Percentiles rank a stretch among this genome's conserved stretches.
These are phyloP conservation scores for Picea mariana DNA, from an alignment of 83 land plant genomes.

Conservation along the genomic window DNA sequence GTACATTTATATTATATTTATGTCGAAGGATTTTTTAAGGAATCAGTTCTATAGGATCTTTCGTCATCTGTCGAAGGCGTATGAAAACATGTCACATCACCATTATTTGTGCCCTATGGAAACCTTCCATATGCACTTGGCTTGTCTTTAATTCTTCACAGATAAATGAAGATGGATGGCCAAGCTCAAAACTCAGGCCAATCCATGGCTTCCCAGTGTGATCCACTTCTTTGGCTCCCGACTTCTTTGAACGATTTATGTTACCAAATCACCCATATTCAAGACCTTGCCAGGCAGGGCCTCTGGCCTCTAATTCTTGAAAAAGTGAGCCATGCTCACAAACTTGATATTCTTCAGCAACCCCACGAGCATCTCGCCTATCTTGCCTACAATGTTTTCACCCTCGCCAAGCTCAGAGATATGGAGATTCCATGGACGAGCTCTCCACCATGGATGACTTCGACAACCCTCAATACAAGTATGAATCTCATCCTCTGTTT, in stretches of 20 bases:
- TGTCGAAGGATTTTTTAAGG: no score
- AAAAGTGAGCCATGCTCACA: conserved; percentile 40
- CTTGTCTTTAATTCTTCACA: not conserved
- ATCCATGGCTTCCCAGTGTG: not conserved
- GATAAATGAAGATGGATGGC: not conserved
- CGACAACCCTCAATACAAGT: conserved; percentile 36
- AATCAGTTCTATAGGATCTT: no score
- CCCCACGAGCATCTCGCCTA: conserved; percentile 76
- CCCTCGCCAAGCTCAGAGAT: conserved; percentile 84
- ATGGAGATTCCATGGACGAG: conserved; percentile 61
- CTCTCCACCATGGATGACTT: conserved; percentile 37
- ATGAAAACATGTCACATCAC: no score
- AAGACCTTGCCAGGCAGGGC: conserved; percentile 67
- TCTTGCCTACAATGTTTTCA: conserved; percentile 63
- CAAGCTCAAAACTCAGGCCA: not conserved
- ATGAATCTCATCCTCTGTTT: conserved; percentile 54
- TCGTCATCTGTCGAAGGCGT: no score
- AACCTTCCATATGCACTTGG: no score
- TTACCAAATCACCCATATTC: conserved; percentile 39
- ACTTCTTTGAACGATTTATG: conserved; percentile 31
- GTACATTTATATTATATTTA: no score
- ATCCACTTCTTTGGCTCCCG: conserved; percentile 20
- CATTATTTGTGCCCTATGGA: no score
- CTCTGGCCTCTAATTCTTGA: conserved; percentile 73
- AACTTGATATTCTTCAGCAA: conserved; percentile 27